Percentiles rank a stretch among this genome's conserved stretches.
Evolutionary conservation across 2,329 filamentous ascomycete species (phyloP).

Genomic region (Chalaropsis thielavioides): DNA sequence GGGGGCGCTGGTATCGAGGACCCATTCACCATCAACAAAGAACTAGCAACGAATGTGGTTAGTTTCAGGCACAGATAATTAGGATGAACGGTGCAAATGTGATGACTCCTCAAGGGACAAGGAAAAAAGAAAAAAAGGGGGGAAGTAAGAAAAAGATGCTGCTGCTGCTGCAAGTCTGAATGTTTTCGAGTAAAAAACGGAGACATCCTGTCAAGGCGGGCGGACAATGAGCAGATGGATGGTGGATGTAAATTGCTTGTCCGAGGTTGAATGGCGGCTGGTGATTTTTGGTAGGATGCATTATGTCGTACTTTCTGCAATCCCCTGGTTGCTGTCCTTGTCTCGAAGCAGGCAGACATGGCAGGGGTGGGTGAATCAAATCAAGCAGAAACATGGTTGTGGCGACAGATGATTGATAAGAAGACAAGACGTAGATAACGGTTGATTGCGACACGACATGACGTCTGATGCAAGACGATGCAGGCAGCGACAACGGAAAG

Average conservation of each 20-base stretch:
- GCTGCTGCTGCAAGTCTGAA: too few relatives aligned
- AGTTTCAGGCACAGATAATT: neutral
- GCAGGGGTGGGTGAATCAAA: constrained; percentile 1
- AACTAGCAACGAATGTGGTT: constrained; percentile 44
- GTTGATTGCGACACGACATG: neutral
- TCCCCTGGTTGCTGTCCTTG: constrained; percentile 1
- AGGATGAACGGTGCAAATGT: neutral
- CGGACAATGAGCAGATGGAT: neutral
- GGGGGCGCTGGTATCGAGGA: constrained; percentile 63
- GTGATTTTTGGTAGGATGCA: neutral
- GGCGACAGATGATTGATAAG: neutral
- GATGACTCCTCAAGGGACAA: neutral
- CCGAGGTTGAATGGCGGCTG: neutral
- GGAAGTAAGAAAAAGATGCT: neutral
- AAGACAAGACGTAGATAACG: neutral
- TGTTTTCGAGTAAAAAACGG: too few relatives aligned
- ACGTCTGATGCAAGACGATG: constrained; percentile 2
- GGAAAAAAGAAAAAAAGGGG: neutral
- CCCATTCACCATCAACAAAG: constrained; percentile 87
- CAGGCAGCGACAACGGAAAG: neutral
- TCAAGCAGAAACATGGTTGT: neutral
- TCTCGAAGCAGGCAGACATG: neutral
- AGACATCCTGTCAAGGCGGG: neutral
- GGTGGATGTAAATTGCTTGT: neutral
- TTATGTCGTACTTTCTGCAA: neutral